A percentile compares a stretch with the other conserved stretches of the same genome.
Conservation (phyloP, 352 stramenopile species). For the Blastocystis sp. region DNA sequence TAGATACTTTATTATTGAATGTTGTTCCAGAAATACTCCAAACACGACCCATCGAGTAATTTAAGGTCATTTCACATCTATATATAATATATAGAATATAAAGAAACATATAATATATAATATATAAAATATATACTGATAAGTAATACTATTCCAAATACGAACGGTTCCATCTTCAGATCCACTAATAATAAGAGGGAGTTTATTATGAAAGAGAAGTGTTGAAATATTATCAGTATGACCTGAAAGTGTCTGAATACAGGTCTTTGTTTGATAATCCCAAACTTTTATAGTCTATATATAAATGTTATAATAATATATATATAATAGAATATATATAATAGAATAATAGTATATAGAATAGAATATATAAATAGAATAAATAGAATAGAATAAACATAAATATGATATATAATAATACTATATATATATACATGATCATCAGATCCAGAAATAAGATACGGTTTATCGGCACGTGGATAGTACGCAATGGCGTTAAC, state of each 20-base stretch:
- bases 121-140: slow-evolving; percentile 52
- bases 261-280: slow-evolving; percentile 97
- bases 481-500: slow-evolving; percentile 98
- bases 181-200: slow-evolving; percentile 85
- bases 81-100: slow-evolving; percentile 67
- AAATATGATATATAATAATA: too few relatives aligned
- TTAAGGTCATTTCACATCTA: slow-evolving; percentile 86
- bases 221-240: slow-evolving; percentile 93
- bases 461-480: slow-evolving; percentile 87
- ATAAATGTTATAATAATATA: not conserved
- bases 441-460: slow-evolving; percentile 82
- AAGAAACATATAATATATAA: slow-evolving; percentile 77
- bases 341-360: too few relatives aligned
- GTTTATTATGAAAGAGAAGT: slow-evolving; percentile 86
- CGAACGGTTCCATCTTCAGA: slow-evolving; percentile 65
- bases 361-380: too few relatives aligned
- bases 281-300: slow-evolving; percentile 81
- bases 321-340: too few relatives aligned
- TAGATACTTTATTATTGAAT: slow-evolving; percentile 44
- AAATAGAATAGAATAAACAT: too few relatives aligned
- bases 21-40: slow-evolving; percentile 71
- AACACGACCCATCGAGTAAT: slow-evolving; percentile 93
- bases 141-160: slow-evolving; percentile 20
- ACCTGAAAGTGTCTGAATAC: slow-evolving; percentile 88
- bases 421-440: too few relatives aligned